Evolutionary conservation across 495 filamentous ascomycete species (phyloP), one percentile per base, ranked within the genome.

Genomic region (Glonium stellatum): DNA sequence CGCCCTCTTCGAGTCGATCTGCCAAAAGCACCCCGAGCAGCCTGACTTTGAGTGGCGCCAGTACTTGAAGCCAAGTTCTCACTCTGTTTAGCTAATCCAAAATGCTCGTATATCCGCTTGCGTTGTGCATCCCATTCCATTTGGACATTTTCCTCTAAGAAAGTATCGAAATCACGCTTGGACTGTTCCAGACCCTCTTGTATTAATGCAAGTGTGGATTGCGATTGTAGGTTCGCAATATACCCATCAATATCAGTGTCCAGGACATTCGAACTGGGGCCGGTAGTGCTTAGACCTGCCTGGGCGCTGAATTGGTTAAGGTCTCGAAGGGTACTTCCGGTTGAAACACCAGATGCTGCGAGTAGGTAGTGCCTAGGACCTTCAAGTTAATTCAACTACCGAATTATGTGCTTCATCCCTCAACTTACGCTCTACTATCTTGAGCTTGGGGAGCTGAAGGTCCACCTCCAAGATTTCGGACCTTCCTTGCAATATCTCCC

Each of bases 81-180:
- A 64, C 55, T 70, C 69, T 54, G 73, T 63, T 27, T 69, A 52
- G 81, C 87, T 42, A 99, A 86, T 8, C 93, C 93, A 70, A 99
- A 97, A 69, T 99, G 93, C 67, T 96, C 84, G 70, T 96, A 96
- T 54, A 97, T 96, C 55, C 84, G 84, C 69, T 86, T 87, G 39
- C 92, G 85, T 73, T 97, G 93, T 5, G 86, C 84, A 57, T 97
- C 90, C 92, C 92, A 97, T 71, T 97, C 89, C 77, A 93, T 85
- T 8, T 89, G 89, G 6, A 97, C 86, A 68, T 93, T 92, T 63
- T 95, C 91, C 69, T 97, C 93, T 47, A 99, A 75, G 71, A 95
- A 97, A 41, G 80, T 72, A 69, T 99, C 90, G 64, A 99, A 97
- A 68, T 97, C 92, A 18, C 83, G 84, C 42, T 90, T 85, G 13